Conservation (phyloP, 1,284 basidiomycete genomes). For the Ustilago curta region DNA sequence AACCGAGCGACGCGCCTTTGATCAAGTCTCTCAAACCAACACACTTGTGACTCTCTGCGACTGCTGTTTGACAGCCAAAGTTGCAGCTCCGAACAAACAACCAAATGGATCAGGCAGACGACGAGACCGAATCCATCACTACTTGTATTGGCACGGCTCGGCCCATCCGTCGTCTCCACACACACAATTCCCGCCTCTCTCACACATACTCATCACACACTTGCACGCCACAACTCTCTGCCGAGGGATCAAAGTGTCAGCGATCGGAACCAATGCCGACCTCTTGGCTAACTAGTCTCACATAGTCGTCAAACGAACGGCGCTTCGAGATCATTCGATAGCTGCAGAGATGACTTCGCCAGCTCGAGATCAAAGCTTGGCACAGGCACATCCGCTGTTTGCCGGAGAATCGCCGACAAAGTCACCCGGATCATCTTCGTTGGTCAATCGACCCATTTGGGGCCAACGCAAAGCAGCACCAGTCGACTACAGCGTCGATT, state of each 20-base stretch:
- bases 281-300: too few relatives aligned
- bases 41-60: not conserved
- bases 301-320: not conserved
- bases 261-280: slow-evolving; percentile 10
- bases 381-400: slow-evolving; percentile 43
- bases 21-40: slow-evolving; percentile 8
- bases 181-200: too few relatives aligned
- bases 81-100: too few relatives aligned
- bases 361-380: slow-evolving; percentile 17
- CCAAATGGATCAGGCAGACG: not conserved
- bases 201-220: not conserved
- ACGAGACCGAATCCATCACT: not conserved
- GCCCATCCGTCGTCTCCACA: slow-evolving; percentile 1
- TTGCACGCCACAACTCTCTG: not conserved
- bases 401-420: slow-evolving; percentile 45
- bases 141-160: not conserved
- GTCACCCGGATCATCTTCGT: slow-evolving; percentile 39
- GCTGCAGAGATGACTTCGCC: slow-evolving; percentile 31
- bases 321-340: not conserved
- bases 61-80: too few relatives aligned
- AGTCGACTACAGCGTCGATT: slow-evolving; percentile 37
- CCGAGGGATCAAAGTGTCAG: not conserved
- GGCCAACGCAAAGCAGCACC: slow-evolving; percentile 40
- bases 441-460: slow-evolving; percentile 52
- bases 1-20: slow-evolving; percentile 2